Evolutionary conservation across 192 early-diverging fungal genomes (phyloP), one percentile per base, ranked within the genome.

Genomic region (Gonapodya sp.): DNA sequence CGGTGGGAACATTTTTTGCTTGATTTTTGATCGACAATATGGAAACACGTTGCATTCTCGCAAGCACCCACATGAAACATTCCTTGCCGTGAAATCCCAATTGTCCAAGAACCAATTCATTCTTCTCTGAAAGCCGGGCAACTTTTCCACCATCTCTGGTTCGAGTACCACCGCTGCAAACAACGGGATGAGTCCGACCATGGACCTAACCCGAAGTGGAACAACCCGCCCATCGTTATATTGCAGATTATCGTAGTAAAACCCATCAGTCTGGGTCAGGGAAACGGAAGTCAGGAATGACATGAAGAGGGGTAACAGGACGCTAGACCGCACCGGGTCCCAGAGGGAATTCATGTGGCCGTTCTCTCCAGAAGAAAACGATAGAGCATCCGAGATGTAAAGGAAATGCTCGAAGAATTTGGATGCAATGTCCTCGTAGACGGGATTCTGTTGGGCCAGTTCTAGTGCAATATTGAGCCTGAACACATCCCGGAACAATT

Each of bases 371-470:
- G 82, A 78, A 0, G 82, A 79, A 64, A 85, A 89, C 0, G 88
- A 87, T 80, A 89, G 84, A 0, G 88, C 88, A 73, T 89, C 87
- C 35, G 88, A 88, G 64, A 89, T 89, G 82, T 89, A 86, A 79
- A 89, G 85, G 82, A 89, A 89, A 83, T 89, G 88, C 79, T 89
- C 87, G 64, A 89, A 81, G 83, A 88, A 89, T 80, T 88, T 88
- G 31, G 87, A 87, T 18, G 88, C 88, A 37, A 89, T 89, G 72
- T 88, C 87, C 78, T 83, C 80, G 35, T 82, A 83, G 18, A 73
- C 79, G 8, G 80, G 18, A 72, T 85, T 85, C 24, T 64, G 30
- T 14, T 80, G 82, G 31, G 84, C 84, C 1, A 85, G 81, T 64
- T 85, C 84, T 24, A 85, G 81, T 2, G 84, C 84, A 37, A 85